Base-by-base conservation (phyloP, 2,329 filamentous ascomycete species). In the Fusarium devonianum region DNA sequence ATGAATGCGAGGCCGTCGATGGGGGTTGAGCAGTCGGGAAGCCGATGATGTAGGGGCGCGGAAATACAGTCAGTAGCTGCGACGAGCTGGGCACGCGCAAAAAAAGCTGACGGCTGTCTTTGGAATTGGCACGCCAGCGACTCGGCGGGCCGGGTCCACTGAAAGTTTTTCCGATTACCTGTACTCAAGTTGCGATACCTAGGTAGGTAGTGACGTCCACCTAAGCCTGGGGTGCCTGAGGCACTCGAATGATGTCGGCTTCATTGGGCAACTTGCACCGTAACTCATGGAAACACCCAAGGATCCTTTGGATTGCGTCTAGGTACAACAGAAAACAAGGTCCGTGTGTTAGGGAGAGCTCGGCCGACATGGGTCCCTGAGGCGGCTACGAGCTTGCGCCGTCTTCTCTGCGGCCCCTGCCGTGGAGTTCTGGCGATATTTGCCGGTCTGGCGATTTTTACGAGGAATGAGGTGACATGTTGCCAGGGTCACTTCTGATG, bases 41-140 rank as follows among this genome's bases (percentile, higher is more conserved):
- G 43, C 60, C 63, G 67, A 69, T 71, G 68, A 67, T 69, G 68
- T 65, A 64, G 64, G 60, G 63, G 61, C 65, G 66, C 62, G 57
- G 58, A 60, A 63, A 62, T 55, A 61, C 38, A 37, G 47, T 57
- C 38, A 37, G 47, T 57, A 67, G 64, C 69, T 65, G 66, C 64
- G 55, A 61, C 66, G 55, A 67, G 65, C 64, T 66, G 64, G 56
- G 58, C 55, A 61, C 60, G 63, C 67, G 67, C 68, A 67, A 64
- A 68, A 65, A 69, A 69, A 65, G 66, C 66, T 65, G 66, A 63
- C 64, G 55, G 59, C 48, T 56, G 45, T 53, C 44, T 53, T 57
- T 39, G 64, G 68, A 66, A 66, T 68, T 68, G 60, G 64, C 64
- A 59, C 63, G 56, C 58, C 48, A 54, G 44, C 55, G 51, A 43